Evolutionary conservation across 441 rosid genomes (phyloP), one percentile per base, ranked within the genome.

Genomic region (Eutrema salsugineum): DNA sequence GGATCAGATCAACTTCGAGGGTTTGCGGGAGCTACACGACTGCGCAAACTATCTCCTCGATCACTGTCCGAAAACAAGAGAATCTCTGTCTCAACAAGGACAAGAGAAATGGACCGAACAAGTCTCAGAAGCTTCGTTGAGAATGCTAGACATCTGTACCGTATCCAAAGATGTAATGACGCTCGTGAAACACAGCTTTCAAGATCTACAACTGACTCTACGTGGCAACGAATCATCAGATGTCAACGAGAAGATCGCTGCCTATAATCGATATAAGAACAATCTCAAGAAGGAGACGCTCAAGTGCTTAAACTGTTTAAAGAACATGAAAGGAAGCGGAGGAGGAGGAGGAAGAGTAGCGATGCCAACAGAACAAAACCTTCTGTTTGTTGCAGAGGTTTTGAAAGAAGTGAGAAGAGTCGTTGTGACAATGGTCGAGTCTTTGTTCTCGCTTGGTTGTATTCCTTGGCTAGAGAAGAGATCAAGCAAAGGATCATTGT

Each of bases 391-490:
- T 0, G 65, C 76, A 1, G 87, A 87, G 58, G 84, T 86, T 65
- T 71, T 84, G 12, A 77, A 73, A n/a, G 94, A 85, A 83, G 97
- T 83, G 42, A 85, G 85, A 71, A 72, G 68, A 16, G 82, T 79
- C 0, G 56, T 86, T 10, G 75, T 84, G 42, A 68, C 81, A 1
- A 80, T 78, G 64, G 88, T 85, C n/a, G 88, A 88, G 71, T 88
- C 94, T 10, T 70, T 88, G 35, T 72, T 81, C 60, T 82, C 93
- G 0, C 88, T 92, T 33, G 70, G 85, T 19, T 83, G 86, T 3
- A 80, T 86, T 5, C 92, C 96, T 4, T 86, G 91, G 91, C 57
- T 88, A 48, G 92, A 88, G 22, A 79, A 79, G 44, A 80, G 77
- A 75, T 68, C 72, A 9, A 68, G 47, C 10, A 80, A 65, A 75